Conservation (phyloP, 345 rosid species). For the Angophora floribunda region DNA sequence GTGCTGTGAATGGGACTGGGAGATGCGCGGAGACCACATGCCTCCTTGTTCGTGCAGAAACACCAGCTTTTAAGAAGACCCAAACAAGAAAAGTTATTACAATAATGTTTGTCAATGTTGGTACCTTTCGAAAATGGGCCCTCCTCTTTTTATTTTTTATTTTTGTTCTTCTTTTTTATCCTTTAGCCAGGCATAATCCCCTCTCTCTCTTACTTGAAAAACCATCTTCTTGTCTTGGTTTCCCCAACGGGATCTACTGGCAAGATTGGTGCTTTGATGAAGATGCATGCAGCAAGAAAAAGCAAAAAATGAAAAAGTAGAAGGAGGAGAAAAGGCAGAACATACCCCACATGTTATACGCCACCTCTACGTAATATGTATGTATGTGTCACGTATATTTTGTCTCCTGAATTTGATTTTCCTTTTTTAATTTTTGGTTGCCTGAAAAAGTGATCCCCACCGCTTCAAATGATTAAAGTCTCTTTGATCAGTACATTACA, state of each 20-base stretch:
- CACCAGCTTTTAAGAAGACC: neutral
- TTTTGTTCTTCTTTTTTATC: neutral
- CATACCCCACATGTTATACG: neutral
- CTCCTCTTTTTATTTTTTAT: neutral
- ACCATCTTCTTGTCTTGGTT: neutral
- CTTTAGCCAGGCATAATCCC: neutral
- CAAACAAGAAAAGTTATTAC: conserved; percentile 2
- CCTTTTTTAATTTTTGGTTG: neutral
- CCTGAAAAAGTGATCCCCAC: neutral
- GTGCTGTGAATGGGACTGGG: neutral
- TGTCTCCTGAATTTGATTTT: neutral
- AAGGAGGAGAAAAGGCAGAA: neutral
- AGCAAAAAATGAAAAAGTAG: neutral
- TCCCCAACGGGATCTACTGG: neutral
- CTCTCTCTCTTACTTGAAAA: neutral
- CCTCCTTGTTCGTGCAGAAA: neutral
- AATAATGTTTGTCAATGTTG: neutral
- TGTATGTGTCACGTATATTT: neutral
- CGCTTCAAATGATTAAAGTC: neutral
- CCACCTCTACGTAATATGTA: neutral
- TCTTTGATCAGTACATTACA: neutral
- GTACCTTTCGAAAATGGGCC: neutral
- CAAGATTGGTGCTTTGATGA: neutral
- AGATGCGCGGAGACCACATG: neutral
- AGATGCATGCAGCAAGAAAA: neutral